These are phyloP conservation scores for Thalassiosira allenii DNA, from an alignment of 352 stramenopile species.

Conservation along the genomic window DNA sequence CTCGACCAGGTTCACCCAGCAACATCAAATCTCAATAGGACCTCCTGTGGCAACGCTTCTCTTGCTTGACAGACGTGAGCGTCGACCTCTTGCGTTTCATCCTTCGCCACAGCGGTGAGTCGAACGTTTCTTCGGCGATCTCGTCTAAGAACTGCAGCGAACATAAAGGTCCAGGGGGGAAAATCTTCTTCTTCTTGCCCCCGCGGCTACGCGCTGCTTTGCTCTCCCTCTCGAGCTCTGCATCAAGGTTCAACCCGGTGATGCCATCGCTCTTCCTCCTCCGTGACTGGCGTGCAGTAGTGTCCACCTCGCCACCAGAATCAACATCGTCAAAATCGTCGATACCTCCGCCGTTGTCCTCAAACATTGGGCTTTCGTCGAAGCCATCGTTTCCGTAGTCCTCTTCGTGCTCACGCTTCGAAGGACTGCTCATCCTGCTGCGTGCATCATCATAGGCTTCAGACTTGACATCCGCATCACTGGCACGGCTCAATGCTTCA, in stretches of 20 bases:
- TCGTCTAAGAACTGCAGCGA: slow-evolving; percentile 62
- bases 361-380: slow-evolving; percentile 28
- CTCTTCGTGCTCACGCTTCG: slow-evolving; percentile 13
- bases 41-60: no score
- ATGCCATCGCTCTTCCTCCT: not conserved
- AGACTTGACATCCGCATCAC: slow-evolving; percentile 9
- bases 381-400: slow-evolving; percentile 26
- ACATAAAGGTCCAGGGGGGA: slow-evolving; percentile 55
- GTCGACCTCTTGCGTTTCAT: slow-evolving; percentile 54
- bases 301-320: slow-evolving; percentile 10
- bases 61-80: slow-evolving; percentile 38
- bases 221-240: slow-evolving; percentile 29
- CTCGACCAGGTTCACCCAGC: no score
- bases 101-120: slow-evolving; percentile 55
- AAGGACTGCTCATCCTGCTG: not conserved
- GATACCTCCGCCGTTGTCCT: not conserved
- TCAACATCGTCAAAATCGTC: not conserved
- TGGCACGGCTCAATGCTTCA: slow-evolving; percentile 8
- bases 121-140: slow-evolving; percentile 36
- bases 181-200: slow-evolving; percentile 45
- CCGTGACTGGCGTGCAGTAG: not conserved
- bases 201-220: slow-evolving; percentile 12
- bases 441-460: no score
- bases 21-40: no score
- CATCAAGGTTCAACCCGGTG: slow-evolving; percentile 14